Base-by-base conservation (phyloP, 2,329 filamentous ascomycete genomes). In the Exophiala viscosa region DNA sequence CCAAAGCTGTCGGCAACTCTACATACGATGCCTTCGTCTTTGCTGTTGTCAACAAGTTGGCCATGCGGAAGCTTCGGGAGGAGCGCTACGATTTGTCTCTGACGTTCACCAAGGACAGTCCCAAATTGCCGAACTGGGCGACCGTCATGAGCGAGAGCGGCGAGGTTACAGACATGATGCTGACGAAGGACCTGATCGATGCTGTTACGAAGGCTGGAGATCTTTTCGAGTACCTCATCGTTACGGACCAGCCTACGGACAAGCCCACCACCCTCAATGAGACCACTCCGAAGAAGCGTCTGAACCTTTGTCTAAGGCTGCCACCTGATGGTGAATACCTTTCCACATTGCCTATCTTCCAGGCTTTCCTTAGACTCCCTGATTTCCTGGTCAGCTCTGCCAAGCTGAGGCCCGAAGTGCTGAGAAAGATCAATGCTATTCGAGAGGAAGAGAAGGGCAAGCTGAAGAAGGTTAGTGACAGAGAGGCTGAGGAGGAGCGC, bases 141-240 rank as follows among this genome's bases (percentile, higher is more conserved):
- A 96, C 90, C 10, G 83, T 96, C 66, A 97, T 99, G 93, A 95
- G 85, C 67, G 93, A 99, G 78, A 96, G 86, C 72, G 90, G 91
- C 53, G 93, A 97, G 73, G 86, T 99, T 64, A 96, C 91, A 10
- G 88, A 96, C 41, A 77, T 83, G 5, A 76, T 99, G 61, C 80
- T 99, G 45, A 96, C 90, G 3, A 80, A 87, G n/a, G 92, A 97
- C 64, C 79, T 99, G 34, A 81, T 90, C 70, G 82, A 87, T 65
- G 90, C 88, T 13, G 78, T 95, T 60, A 81, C 87, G 65, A 73
- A 85, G 47, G 89, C 89, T 4, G 92, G 92, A 28, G 86, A 92
- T 56, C 72, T 82, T 44, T 84, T 95, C 60, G 90, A 97, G 70
- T 92, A 91, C 64, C 73, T 99, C 55, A 87, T 99, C 65, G 77